Base-by-base conservation (phyloP, 202 grass and related monocot species). In the Zoysia matrella region DNA sequence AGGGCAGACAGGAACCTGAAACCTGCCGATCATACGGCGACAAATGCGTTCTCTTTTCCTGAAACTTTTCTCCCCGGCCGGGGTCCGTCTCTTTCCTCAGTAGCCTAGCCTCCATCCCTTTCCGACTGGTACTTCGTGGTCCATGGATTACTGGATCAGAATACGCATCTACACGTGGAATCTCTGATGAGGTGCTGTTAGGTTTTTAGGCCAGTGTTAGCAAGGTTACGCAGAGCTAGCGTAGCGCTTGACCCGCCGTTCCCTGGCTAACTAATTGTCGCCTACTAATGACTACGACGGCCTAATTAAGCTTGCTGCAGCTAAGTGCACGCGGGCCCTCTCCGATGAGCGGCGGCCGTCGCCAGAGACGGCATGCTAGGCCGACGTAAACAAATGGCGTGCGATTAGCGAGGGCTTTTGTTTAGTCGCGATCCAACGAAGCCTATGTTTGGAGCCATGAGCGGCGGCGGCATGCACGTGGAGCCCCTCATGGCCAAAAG, bases 401-500 rank as follows among this genome's bases (percentile, higher is more conserved):
- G 46, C 46, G 46, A 47, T 8, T 36, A 36, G 30, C 30, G 4
- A 22, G 11, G 8, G 6, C 56, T 58, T 40, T 83, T 75, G 79
- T 83, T 83, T 90, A 83, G 22, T 70, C 49, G 8, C 49, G 10
- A 44, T 30, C 36, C 83, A 86, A 75, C 83, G 75, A 90, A 86
- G 74, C 74, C 83, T 86, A 83, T 51, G 88, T 83, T 90, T 86
- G 79, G 88, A 90, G 88, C 61, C 79, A 90, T 79, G 83, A 79
- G 78, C 83, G 30, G 41, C 46, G 74, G 30, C 30, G 30, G 30
- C 30, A 36, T 36, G 52, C 88, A 90, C 88, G 83, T 90, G 83
- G 78, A 82, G 73, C 79, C 74, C 83, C 79, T 90, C 83, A n/a
- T 74, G 79, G 54, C 79, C 83, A 65, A 83, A 83, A 79, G 83